Evolutionary conservation across 352 stramenopile species (phyloP).

Genomic region (Phytophthora syringae): DNA sequence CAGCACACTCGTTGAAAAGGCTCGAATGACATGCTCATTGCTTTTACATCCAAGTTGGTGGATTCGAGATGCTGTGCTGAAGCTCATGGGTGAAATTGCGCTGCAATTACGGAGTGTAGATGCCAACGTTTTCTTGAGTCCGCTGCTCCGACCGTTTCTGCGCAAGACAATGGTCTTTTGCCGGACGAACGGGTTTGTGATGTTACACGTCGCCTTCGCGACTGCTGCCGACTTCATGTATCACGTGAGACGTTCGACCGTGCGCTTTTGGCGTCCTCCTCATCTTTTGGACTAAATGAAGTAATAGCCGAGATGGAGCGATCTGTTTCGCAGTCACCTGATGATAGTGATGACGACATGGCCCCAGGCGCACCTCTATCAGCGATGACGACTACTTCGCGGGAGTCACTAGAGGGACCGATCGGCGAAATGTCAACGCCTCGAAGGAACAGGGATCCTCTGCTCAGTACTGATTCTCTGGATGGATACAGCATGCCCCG

Average conservation of each 20-base stretch:
- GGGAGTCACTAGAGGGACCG: constrained; percentile 39
- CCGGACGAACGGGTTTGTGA: constrained; percentile 61
- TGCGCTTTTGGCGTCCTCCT: constrained; percentile 70
- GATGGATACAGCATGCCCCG: constrained; percentile 57
- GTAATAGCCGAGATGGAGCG: constrained; percentile 65
- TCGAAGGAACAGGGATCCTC: constrained; percentile 46
- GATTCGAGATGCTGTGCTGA: constrained; percentile 85
- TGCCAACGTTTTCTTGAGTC: constrained; percentile 92
- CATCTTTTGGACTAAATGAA: constrained; percentile 49
- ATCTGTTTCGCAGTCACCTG: constrained; percentile 35
- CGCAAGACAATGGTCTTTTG: constrained; percentile 86
- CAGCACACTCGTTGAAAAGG: constrained; percentile 85
- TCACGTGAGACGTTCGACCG: constrained; percentile 88
- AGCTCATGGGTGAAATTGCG: constrained; percentile 88
- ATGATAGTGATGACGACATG: constrained; percentile 43
- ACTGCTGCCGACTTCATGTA: constrained; percentile 73
- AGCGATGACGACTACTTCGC: constrained; percentile 29
- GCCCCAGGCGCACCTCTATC: constrained; percentile 17
- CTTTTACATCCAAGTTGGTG: constrained; percentile 90
- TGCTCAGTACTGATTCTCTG: constrained; percentile 75
- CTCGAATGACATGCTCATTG: constrained; percentile 82
- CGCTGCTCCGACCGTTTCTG: constrained; percentile 90
- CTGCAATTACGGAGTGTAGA: constrained; percentile 91
- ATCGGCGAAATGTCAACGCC: constrained; percentile 20
- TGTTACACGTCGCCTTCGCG: constrained; percentile 59